phyloP scores from a whole-genome alignment of 768 basidiomycete genomes.

The Calocybe gangraenosa region DNA sequence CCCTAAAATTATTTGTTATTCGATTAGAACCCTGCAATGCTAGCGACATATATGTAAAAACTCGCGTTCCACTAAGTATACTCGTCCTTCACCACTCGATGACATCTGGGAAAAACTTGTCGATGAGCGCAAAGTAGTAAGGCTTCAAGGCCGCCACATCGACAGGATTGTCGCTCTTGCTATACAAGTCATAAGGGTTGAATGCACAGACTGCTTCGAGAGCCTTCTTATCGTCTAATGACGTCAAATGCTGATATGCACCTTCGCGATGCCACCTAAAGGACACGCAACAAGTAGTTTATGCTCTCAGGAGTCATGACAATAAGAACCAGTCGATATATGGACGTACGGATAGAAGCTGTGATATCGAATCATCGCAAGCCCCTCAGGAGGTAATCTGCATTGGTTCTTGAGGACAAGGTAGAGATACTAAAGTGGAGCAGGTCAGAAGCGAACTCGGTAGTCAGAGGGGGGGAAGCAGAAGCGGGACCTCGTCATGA shows the following conservation, averaged over 20 bases:
- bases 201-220: conserved; percentile 77
- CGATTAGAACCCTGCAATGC: too few species aligned
- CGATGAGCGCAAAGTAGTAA: conserved; percentile 77
- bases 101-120: conserved; percentile 76
- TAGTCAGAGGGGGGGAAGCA: conserved; percentile 7
- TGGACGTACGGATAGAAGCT: conserved; percentile 74
- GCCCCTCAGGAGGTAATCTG: conserved; percentile 69
- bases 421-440: conserved; percentile 61
- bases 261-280: conserved; percentile 70
- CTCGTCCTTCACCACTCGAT: conserved; percentile 78
- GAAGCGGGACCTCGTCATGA: conserved; percentile 70
- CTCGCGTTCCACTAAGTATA: too few species aligned
- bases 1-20: too few species aligned
- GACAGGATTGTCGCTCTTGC: conserved; percentile 73
- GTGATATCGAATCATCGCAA: conserved; percentile 91
- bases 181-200: conserved; percentile 92
- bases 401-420: conserved; percentile 78
- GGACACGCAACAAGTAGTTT: too few species aligned
- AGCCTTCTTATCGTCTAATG: conserved; percentile 56
- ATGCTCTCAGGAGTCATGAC: too few species aligned
- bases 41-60: too few species aligned
- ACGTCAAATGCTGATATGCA: conserved; percentile 75
- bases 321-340: neutral
- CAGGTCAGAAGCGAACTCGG: too few species aligned
- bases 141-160: conserved; percentile 59